These are phyloP conservation scores for Mucor piriformis DNA, from an alignment of 371 early-diverging fungal genomes.

Conservation along the genomic window DNA sequence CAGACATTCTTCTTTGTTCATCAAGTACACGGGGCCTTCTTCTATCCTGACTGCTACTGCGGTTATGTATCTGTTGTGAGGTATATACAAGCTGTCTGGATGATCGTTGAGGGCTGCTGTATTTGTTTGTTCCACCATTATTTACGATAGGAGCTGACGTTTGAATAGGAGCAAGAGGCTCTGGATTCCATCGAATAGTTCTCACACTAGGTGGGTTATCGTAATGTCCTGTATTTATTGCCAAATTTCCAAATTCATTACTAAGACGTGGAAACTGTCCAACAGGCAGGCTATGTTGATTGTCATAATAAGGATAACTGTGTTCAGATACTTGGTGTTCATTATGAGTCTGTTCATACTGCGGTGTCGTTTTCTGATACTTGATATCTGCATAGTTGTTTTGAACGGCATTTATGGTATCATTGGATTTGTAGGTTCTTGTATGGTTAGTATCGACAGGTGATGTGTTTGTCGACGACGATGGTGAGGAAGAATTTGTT, in stretches of 20 bases:
- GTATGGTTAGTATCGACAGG: background rate
- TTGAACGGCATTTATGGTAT: background rate
- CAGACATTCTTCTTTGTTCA: conserved; percentile 17
- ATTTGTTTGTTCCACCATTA: conserved; percentile 6
- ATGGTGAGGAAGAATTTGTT: background rate
- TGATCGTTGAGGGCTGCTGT: conserved; percentile 1
- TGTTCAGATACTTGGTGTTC: background rate
- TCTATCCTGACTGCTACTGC: conserved; percentile 2
- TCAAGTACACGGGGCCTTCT: conserved; percentile 7
- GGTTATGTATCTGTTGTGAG: conserved; percentile 2
- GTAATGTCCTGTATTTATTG: background rate
- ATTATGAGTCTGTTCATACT: background rate
- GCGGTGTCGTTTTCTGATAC: conserved; percentile 1
- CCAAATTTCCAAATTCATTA: conserved; percentile 16
- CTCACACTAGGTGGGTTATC: conserved; percentile 21
- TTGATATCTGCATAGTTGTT: background rate
- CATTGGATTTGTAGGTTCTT: background rate
- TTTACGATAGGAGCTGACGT: background rate
- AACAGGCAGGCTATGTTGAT: conserved; percentile 22
- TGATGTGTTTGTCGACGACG: conserved; percentile 1
- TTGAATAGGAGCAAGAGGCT: conserved; percentile 4
- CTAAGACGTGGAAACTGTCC: conserved; percentile 8
- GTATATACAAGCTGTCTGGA: conserved; percentile 1
- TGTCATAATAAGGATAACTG: conserved; percentile 9
- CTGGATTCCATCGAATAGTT: conserved; percentile 25